Conservation (phyloP, 345 rosid genomes). For the Sonneratia caseolaris region DNA sequence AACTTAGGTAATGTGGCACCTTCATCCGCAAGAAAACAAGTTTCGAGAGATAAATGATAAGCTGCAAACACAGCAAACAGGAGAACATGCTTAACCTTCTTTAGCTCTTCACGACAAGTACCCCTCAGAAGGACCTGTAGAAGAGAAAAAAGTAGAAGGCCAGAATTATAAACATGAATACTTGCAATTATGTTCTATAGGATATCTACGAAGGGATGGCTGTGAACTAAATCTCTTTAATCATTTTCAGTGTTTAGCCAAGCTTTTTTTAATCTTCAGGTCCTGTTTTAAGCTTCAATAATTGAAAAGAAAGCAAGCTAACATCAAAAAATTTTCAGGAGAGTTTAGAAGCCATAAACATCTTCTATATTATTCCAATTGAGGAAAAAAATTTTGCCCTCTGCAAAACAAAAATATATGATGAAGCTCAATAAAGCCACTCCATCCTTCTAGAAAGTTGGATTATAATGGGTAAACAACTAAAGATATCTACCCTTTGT, state of each 20-base stretch:
- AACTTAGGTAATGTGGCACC: slow-evolving; percentile 88
- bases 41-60: slow-evolving; percentile 83
- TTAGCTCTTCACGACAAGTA: slow-evolving; percentile 62
- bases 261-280: not conserved
- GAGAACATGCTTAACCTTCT: slow-evolving; percentile 83
- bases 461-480: not conserved
- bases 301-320: not conserved
- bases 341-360: not conserved
- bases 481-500: not conserved
- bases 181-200: not conserved
- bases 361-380: not conserved
- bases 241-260: not conserved
- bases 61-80: slow-evolving; percentile 97
- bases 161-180: not conserved
- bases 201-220: not conserved
- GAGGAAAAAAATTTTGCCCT: not conserved
- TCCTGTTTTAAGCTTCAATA: not conserved
- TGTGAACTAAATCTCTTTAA: not conserved
- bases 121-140: slow-evolving; percentile 76
- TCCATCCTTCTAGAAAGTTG: not conserved
- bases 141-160: not conserved
- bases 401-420: not conserved
- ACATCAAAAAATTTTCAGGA: not conserved
- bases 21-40: slow-evolving; percentile 98
- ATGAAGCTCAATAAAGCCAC: not conserved